Evolutionary conservation across 495 filamentous ascomycete species (phyloP).

Genomic region (Neurospora intermedia): DNA sequence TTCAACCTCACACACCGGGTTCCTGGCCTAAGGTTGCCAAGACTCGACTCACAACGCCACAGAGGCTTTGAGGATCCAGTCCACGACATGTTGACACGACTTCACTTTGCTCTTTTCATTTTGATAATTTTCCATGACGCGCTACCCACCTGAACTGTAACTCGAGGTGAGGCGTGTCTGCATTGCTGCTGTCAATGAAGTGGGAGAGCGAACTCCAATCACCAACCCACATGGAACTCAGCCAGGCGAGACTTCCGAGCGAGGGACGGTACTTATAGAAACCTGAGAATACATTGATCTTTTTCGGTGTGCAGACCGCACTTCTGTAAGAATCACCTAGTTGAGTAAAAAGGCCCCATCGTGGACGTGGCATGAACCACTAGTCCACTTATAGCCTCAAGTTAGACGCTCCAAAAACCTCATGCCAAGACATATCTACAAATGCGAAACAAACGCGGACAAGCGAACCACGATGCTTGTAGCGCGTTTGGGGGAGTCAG

Average conservation of each 20-base stretch:
- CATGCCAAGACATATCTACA: neutral
- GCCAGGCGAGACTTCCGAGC: neutral
- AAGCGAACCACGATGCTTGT: neutral
- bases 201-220: neutral
- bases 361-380: neutral
- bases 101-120: neutral
- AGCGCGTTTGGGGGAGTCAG: neutral
- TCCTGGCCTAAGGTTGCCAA: neutral
- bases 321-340: neutral
- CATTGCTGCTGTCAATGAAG: neutral
- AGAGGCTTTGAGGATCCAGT: neutral
- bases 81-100: neutral
- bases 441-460: neutral
- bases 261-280: neutral
- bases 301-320: neutral
- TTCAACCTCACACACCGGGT: neutral
- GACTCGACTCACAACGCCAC: neutral
- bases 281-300: neutral
- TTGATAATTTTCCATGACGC: neutral
- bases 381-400: neutral
- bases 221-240: neutral
- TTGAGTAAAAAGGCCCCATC: neutral
- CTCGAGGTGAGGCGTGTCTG: neutral
- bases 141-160: neutral
- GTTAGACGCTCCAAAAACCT: neutral